Percentiles rank a stretch among this genome's conserved stretches.
These are phyloP conservation scores for Hordeum pubiflorum DNA, from an alignment of 202 grass and related monocot genomes.

Conservation along the genomic window DNA sequence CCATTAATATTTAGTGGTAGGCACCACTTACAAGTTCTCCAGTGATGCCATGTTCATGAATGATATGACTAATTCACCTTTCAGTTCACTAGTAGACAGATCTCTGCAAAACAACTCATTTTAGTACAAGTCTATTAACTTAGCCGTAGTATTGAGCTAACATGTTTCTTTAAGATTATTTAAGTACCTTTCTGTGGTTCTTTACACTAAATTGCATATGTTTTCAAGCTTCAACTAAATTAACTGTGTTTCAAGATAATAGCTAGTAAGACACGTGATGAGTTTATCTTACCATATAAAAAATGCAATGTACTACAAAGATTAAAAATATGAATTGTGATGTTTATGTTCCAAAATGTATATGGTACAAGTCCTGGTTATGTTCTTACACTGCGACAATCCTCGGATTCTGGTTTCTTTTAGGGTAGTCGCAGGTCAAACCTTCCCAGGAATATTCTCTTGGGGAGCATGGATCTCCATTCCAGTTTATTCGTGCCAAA, in stretches of 20 bases:
- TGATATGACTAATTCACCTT: neutral
- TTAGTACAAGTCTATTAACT: neutral
- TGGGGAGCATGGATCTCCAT: conserved; percentile 27
- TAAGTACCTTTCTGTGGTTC: neutral
- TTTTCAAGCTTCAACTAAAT: neutral
- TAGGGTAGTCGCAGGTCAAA: conserved; percentile 8
- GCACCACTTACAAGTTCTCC: conserved; percentile 10
- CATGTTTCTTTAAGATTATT: neutral
- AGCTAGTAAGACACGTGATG: neutral
- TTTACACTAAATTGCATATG: neutral
- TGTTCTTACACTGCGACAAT: conserved; percentile 15
- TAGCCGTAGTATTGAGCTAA: neutral
- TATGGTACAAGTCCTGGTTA: neutral
- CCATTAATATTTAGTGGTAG: neutral
- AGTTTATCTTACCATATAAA: neutral
- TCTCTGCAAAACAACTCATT: neutral
- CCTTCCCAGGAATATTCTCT: conserved; percentile 5
- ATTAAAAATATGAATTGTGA: neutral
- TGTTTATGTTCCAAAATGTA: neutral
- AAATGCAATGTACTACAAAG: neutral
- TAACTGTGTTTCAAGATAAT: neutral
- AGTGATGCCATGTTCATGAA: conserved; percentile 18
- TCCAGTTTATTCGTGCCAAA: neutral
- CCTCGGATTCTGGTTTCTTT: neutral
- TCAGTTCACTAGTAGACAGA: neutral